These are phyloP conservation scores for Vitis hybrid DNA, from an alignment of 177 flowering plant species.

Conservation along the genomic window DNA sequence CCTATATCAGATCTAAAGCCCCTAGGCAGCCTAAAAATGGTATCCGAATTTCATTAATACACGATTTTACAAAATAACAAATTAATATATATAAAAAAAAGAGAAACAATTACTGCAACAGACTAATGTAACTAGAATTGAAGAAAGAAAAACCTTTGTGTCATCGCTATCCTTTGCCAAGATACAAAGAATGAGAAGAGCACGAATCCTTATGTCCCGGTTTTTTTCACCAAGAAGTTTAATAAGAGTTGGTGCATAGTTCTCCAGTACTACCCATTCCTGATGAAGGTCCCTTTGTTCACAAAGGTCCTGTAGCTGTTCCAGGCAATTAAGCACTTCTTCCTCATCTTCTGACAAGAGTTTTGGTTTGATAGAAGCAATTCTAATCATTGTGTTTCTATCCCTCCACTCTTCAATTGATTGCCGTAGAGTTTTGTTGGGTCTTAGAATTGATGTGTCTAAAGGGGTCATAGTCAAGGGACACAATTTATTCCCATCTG, in stretches of 20 bases:
- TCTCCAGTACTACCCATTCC: conserved; percentile 71
- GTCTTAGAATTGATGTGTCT: conserved; percentile 47
- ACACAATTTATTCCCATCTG: conserved; percentile 51
- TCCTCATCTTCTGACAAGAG: conserved; percentile 46
- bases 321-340: conserved; percentile 48
- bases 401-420: conserved; percentile 88
- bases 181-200: conserved; percentile 50
- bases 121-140: neutral
- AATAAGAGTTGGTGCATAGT: conserved; percentile 53
- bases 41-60: too few relatives aligned
- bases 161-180: conserved; percentile 60
- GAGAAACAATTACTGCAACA: neutral
- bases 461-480: conserved; percentile 58
- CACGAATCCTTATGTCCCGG: conserved; percentile 45
- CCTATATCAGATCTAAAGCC: too few relatives aligned
- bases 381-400: conserved; percentile 65
- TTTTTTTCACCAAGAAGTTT: conserved; percentile 43
- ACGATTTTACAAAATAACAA: neutral
- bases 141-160: conserved; percentile 47
- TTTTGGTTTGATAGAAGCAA: conserved; percentile 51
- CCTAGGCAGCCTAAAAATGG: too few relatives aligned
- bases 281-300: conserved; percentile 53
- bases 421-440: conserved; percentile 67
- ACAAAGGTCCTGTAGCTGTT: conserved; percentile 52
- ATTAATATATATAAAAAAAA: neutral